phyloP scores from a whole-genome alignment of 352 stramenopile species.

The Globisporangium megalacanthum region DNA sequence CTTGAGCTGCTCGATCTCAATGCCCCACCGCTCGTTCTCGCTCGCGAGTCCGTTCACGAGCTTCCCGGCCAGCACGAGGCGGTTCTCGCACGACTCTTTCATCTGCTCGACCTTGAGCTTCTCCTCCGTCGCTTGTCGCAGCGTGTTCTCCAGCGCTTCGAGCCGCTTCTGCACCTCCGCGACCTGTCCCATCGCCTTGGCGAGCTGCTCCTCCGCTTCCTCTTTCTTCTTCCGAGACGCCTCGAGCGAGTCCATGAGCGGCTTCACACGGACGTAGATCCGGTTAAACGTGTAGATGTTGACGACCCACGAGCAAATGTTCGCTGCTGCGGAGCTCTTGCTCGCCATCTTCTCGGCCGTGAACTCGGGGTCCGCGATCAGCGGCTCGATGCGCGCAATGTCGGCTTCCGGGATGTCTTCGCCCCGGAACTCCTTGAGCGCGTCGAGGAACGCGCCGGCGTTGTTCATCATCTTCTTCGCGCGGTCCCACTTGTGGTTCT shows the following conservation, averaged over 20 bases:
- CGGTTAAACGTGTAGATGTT: conserved; percentile 98
- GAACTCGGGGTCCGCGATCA: conserved; percentile 93
- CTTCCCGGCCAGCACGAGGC: conserved; percentile 91
- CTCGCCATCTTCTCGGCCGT: conserved; percentile 95
- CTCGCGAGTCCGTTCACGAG: conserved; percentile 94
- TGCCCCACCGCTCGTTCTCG: conserved; percentile 96
- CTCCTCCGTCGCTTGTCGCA: conserved; percentile 92
- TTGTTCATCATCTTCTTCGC: conserved; percentile 99
- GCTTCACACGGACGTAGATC: conserved; percentile 99
- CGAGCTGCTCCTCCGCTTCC: conserved; percentile 90
- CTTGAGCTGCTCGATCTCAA: conserved; percentile 96
- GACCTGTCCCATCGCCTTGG: conserved; percentile 89
- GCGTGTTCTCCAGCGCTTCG: conserved; percentile 90
- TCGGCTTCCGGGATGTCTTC: conserved; percentile 96
- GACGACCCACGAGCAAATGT: conserved; percentile 97
- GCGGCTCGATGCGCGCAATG: conserved; percentile 87
- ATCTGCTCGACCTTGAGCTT: conserved; percentile 97
- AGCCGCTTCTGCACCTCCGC: conserved; percentile 92
- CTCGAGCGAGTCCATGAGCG: conserved; percentile 96
- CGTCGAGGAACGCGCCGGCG: conserved; percentile 92
- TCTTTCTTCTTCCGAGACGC: conserved; percentile 91
- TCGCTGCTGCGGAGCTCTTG: conserved; percentile 95
- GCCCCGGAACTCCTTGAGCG: conserved; percentile 90
- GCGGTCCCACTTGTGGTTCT: conserved; percentile 97
- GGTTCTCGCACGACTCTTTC: conserved; percentile 90